phyloP scores from a whole-genome alignment of 495 filamentous ascomycete species.

The Penicillium subrubescens region DNA sequence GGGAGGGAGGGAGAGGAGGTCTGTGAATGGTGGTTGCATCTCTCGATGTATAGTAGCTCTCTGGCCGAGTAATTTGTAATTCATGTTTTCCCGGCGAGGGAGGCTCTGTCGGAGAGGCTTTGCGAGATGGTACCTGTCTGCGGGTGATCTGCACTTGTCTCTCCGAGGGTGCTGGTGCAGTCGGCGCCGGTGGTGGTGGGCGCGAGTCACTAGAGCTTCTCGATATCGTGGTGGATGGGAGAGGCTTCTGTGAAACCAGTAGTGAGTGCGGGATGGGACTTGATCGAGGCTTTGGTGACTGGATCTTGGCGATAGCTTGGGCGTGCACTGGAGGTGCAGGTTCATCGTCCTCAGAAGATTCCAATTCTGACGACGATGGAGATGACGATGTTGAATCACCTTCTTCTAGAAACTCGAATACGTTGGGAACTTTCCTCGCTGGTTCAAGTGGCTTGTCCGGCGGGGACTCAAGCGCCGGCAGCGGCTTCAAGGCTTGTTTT shows the following conservation, averaged over 20 bases:
- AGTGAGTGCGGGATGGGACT: conserved; percentile 21
- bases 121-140: conserved; percentile 22
- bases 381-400: conserved; percentile 16
- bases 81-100: conserved; percentile 15
- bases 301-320: conserved; percentile 24
- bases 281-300: conserved; percentile 24
- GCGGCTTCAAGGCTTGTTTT: conserved; percentile 20
- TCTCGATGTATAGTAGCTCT: conserved; percentile 32
- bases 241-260: conserved; percentile 17
- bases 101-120: conserved; percentile 17
- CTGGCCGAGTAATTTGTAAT: conserved; percentile 28
- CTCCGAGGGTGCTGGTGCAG: conserved; percentile 23
- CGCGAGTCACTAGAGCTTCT: conserved; percentile 24
- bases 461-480: conserved; percentile 11
- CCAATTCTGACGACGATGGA: conserved; percentile 24
- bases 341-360: conserved; percentile 18
- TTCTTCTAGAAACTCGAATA: conserved; percentile 47
- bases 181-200: conserved; percentile 25
- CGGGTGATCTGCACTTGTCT: conserved; percentile 31
- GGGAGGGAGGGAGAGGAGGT: conserved; percentile 38
- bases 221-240: conserved; percentile 1
- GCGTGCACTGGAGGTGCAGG: conserved; percentile 6
- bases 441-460: conserved; percentile 19
- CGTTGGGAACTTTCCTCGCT: conserved; percentile 35
- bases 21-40: conserved; percentile 27